Percentiles rank a stretch among this genome's conserved stretches.
Evolutionary conservation across 2,329 filamentous ascomycete species (phyloP).

Genomic region (Ophiosphaerella herpotricha): DNA sequence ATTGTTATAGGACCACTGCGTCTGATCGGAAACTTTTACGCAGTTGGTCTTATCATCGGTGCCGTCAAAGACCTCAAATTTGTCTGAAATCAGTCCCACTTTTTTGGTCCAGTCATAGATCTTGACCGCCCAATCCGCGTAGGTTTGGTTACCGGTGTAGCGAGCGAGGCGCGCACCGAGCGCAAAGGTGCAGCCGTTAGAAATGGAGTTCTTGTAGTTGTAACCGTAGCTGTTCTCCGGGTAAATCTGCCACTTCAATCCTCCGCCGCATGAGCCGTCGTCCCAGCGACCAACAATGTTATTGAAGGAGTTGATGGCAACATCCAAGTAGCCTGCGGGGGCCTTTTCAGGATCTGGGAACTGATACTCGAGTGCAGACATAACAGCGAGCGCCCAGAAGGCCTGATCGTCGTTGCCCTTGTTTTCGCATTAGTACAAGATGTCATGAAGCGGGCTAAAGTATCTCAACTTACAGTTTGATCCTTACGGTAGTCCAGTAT

Average conservation of each 20-base stretch:
- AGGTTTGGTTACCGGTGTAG: slow-evolving; percentile 65
- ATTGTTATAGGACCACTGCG: slow-evolving; percentile 63
- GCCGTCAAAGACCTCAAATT: slow-evolving; percentile 61
- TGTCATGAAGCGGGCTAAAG: background rate
- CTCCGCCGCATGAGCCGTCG: slow-evolving; percentile 67
- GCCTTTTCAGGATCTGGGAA: slow-evolving; percentile 63
- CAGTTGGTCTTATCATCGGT: slow-evolving; percentile 59
- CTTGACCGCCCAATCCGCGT: slow-evolving; percentile 66
- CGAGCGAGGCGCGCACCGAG: slow-evolving; percentile 75
- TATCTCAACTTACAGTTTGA: slow-evolving; percentile 28
- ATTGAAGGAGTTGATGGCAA: slow-evolving; percentile 75
- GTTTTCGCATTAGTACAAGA: slow-evolving; percentile 7
- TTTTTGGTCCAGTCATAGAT: slow-evolving; percentile 63
- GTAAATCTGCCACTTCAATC: slow-evolving; percentile 82
- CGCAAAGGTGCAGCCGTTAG: slow-evolving; percentile 83
- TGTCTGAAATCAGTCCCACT: slow-evolving; percentile 56
- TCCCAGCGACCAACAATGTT: slow-evolving; percentile 74
- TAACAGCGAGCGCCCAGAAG: slow-evolving; percentile 72
- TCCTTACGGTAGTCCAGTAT: slow-evolving; percentile 49
- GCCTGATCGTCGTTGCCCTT: slow-evolving; percentile 76
- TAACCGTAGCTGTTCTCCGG: slow-evolving; percentile 72
- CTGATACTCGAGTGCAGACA: slow-evolving; percentile 71
- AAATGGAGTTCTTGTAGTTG: slow-evolving; percentile 81
- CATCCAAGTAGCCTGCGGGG: slow-evolving; percentile 61
- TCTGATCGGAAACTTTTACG: slow-evolving; percentile 52